A percentile compares a stretch with the other conserved stretches of the same genome.
phyloP scores from a whole-genome alignment of 192 early-diverging fungal genomes.

The Umbelopsis sp. region DNA sequence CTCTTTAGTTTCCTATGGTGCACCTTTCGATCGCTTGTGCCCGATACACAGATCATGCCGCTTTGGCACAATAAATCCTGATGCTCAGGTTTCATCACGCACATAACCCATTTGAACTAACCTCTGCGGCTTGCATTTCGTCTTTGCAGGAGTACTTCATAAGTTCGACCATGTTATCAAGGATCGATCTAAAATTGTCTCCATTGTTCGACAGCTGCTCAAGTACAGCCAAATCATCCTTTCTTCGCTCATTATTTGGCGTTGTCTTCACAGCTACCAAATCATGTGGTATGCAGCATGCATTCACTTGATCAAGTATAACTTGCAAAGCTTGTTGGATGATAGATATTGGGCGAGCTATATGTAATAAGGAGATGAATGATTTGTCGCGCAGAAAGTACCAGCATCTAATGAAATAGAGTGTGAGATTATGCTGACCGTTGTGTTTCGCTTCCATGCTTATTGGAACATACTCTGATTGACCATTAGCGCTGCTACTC shows the following conservation, averaged over 20 bases:
- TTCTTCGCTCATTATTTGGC: background rate
- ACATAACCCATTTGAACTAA: background rate
- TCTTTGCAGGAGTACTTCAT: constrained; percentile 11
- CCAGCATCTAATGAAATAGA: background rate
- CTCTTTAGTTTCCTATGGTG: background rate
- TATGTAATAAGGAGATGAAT: background rate
- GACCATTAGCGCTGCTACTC: background rate
- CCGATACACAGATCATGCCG: too few species aligned
- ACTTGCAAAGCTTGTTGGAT: constrained; percentile 8
- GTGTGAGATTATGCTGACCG: background rate
- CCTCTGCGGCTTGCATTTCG: background rate
- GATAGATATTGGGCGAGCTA: background rate
- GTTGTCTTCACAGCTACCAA: background rate
- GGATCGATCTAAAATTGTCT: background rate
- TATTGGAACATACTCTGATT: constrained; percentile 3
- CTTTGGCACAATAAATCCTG: too few species aligned
- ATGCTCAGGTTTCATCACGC: too few species aligned
- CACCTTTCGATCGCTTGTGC: too few species aligned
- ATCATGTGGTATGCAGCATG: background rate
- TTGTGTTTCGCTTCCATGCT: background rate
- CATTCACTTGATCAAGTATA: background rate
- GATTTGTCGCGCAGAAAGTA: constrained; percentile 9
- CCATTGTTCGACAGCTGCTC: constrained; percentile 3
- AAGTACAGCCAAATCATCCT: background rate
- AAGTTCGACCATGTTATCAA: constrained; percentile 7